Evolutionary conservation across 441 rosid species (phyloP).

Genomic region (Dalechampia spathulata): DNA sequence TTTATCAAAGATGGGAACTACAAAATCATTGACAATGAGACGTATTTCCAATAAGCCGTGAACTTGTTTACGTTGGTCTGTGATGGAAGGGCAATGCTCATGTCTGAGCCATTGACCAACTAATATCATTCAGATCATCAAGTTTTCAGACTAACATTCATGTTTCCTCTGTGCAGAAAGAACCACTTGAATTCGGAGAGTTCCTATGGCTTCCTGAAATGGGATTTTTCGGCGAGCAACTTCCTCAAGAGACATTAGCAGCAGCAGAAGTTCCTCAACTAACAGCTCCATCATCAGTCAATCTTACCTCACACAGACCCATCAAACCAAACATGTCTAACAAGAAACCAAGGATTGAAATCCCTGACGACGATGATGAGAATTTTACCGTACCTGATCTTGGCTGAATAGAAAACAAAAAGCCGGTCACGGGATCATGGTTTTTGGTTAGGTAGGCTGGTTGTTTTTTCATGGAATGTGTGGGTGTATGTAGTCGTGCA

Average conservation of each 20-base stretch:
- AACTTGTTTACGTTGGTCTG: too few relatives aligned
- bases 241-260: constrained; percentile 51
- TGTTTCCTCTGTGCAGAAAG: constrained; percentile 41
- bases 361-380: constrained; percentile 65
- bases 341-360: constrained; percentile 81
- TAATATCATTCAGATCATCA: too few relatives aligned
- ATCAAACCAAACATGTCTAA: constrained; percentile 42
- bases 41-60: too few relatives aligned
- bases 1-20: too few relatives aligned
- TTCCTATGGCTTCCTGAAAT: constrained; percentile 78
- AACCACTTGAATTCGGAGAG: constrained; percentile 68
- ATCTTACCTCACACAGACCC: constrained; percentile 33
- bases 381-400: constrained; percentile 86
- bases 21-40: too few relatives aligned
- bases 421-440: too few relatives aligned
- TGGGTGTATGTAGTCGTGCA: too few relatives aligned
- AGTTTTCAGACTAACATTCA: background rate
- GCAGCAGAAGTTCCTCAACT: constrained; percentile 87
- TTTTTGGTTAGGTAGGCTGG: too few relatives aligned
- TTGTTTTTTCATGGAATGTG: too few relatives aligned
- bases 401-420: too few relatives aligned
- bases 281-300: constrained; percentile 30
- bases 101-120: too few relatives aligned
- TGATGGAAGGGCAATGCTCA: too few relatives aligned
- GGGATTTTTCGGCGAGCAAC: constrained; percentile 59